Evolutionary conservation across 2,329 filamentous ascomycete species (phyloP), one percentile per base, ranked within the genome.

Genomic region (Microdochium trichocladiopsis): DNA sequence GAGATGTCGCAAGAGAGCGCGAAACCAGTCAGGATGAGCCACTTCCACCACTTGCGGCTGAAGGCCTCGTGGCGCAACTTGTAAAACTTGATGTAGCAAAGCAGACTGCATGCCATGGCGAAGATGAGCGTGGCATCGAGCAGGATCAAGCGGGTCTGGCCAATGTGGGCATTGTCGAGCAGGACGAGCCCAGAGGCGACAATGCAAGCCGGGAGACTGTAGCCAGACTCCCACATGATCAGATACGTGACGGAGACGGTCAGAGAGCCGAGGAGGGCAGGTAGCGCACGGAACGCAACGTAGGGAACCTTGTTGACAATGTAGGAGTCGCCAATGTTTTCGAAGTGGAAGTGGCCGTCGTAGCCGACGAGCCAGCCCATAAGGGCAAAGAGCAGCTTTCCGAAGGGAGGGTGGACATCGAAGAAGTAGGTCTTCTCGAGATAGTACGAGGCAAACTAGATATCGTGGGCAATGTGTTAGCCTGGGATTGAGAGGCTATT

Each of bases 151-250:
- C 94, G 84, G 23, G 94, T 96, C 77, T 99, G 94, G 55, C 90
- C 93, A 69, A 99, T 90, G 70, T 99, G 94, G 53, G 93, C 94
- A 65, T 99, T 99, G 75, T 99, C 94, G 63, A 99, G 89, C 45
- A 99, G 86, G 57, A 99, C 79, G 33, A 99, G 77, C 25, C 88
- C 84, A 37, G 94, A 83, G 6, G 94, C 90, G 53, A 96, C 78
- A 52, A 97, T 76, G 68, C 90, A 95, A 53, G 94, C 94, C 11
- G 94, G 94, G 43, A 99, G 78, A 58, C 90, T 96, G 73, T 99
- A 99, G 57, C 92, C 94, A 49, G 94, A 97, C 73, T 99, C 94
- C 94, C 94, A 99, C 94, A 99, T 99, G 71, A 96, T 99, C 67
- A 95, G 74, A 71, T 95, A 99, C 52, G 90, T 86, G 48, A 93